Evolutionary conservation across 2,329 filamentous ascomycete species (phyloP).

Genomic region (Alternaria longipes): DNA sequence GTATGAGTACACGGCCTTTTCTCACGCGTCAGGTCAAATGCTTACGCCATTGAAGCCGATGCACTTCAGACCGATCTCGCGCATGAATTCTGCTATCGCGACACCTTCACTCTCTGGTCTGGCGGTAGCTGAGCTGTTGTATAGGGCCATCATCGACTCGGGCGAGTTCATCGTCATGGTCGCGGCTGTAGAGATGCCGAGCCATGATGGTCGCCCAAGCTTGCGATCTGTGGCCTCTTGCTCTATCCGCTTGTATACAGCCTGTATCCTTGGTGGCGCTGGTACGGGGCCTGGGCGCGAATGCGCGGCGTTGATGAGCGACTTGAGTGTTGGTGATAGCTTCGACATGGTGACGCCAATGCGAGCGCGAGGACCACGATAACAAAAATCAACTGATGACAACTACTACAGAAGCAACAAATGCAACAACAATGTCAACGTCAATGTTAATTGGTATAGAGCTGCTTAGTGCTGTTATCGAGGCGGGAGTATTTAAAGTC

Average conservation of each 20-base stretch:
- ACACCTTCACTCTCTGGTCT: constrained; percentile 50
- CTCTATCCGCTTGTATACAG: constrained; percentile 45
- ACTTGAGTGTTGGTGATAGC: constrained; percentile 46
- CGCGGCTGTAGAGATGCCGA: constrained; percentile 68
- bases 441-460: not conserved
- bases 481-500: constrained; percentile 4
- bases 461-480: not conserved
- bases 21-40: not conserved
- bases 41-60: constrained; percentile 76
- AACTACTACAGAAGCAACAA: not conserved
- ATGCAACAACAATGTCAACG: not conserved
- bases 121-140: constrained; percentile 52
- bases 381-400: not conserved
- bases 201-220: constrained; percentile 48
- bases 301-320: constrained; percentile 48
- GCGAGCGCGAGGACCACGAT: not conserved
- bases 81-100: constrained; percentile 73
- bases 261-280: constrained; percentile 43
- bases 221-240: constrained; percentile 41
- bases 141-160: constrained; percentile 73
- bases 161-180: constrained; percentile 90
- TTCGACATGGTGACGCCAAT: constrained; percentile 43
- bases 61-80: constrained; percentile 78
- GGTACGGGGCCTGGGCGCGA: constrained; percentile 47
- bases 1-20: not conserved